Evolutionary conservation across 768 basidiomycete genomes (phyloP).

Genomic region (Mycena rosella): DNA sequence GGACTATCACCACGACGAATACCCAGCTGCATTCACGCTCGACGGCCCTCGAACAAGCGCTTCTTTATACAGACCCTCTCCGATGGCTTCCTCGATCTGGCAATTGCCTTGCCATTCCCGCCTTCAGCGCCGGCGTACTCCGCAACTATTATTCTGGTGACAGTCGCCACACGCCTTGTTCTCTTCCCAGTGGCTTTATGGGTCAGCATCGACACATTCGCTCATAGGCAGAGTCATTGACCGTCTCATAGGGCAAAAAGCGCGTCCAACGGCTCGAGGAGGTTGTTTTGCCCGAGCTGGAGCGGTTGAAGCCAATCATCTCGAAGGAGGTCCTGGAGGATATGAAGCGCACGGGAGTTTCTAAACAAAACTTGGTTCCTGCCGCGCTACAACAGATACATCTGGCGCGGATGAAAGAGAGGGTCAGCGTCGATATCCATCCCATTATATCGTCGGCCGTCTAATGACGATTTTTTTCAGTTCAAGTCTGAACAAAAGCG

Average conservation of each 20-base stretch:
- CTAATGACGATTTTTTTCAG: slow-evolving; percentile 47
- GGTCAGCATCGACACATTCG: slow-evolving; percentile 58
- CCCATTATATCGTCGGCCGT: neutral
- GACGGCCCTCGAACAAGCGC: slow-evolving; percentile 26
- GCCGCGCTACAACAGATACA: slow-evolving; percentile 63
- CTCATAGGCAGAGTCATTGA: slow-evolving; percentile 18
- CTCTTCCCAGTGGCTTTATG: slow-evolving; percentile 83
- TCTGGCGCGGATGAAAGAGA: slow-evolving; percentile 58
- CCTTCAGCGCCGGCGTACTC: slow-evolving; percentile 78
- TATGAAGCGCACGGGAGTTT: slow-evolving; percentile 69
- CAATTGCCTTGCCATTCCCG: slow-evolving; percentile 80
- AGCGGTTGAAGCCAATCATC: slow-evolving; percentile 59
- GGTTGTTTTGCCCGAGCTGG: slow-evolving; percentile 68
- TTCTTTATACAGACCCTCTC: slow-evolving; percentile 58
- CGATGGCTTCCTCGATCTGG: slow-evolving; percentile 82
- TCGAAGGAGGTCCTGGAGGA: slow-evolving; percentile 57
- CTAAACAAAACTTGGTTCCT: slow-evolving; percentile 58
- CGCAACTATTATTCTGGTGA: slow-evolving; percentile 78
- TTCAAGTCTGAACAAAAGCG: slow-evolving; percentile 67
- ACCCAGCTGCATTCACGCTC: slow-evolving; percentile 19
- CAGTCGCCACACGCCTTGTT: slow-evolving; percentile 69
- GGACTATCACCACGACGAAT: slow-evolving; percentile 28
- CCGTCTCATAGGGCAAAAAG: slow-evolving; percentile 64
- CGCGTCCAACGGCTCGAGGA: slow-evolving; percentile 73
- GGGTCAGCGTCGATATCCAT: slow-evolving; percentile 58